phyloP scores from a whole-genome alignment of 768 basidiomycete species.

The Baorangia bicolor region DNA sequence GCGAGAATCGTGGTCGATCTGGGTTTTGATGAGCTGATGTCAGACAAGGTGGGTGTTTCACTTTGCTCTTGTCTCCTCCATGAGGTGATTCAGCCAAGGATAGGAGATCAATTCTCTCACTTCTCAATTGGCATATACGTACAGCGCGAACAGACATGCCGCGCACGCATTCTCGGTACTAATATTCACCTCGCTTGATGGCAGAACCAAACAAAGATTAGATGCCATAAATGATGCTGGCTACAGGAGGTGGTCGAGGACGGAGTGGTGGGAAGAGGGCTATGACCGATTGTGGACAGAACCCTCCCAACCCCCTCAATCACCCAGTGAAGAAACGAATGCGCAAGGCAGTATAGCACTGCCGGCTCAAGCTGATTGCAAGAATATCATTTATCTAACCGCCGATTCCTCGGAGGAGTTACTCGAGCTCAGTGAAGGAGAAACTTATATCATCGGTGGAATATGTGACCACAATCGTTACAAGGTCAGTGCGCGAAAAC shows the following conservation, averaged over 20 bases:
- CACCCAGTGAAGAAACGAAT: constrained; percentile 1
- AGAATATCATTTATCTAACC: constrained; percentile 84
- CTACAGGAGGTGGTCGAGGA: constrained; percentile 77
- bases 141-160: constrained; percentile 81
- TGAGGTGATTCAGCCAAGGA: constrained; percentile 11
- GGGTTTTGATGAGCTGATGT: constrained; percentile 92
- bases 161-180: constrained; percentile 66
- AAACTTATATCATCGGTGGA: constrained; percentile 94
- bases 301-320: neutral
- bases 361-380: constrained; percentile 32
- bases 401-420: constrained; percentile 91
- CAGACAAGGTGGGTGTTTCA: constrained; percentile 69
- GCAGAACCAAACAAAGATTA: constrained; percentile 62
- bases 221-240: constrained; percentile 63
- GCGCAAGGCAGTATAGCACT: neutral
- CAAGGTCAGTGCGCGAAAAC: constrained; percentile 53
- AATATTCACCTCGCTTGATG: constrained; percentile 79
- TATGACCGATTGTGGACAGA: constrained; percentile 68
- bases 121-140: constrained; percentile 89
- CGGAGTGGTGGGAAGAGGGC: constrained; percentile 80
- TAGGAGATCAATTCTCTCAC: constrained; percentile 91
- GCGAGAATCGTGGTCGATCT: constrained; percentile 82
- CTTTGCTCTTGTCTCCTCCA: constrained; percentile 10
- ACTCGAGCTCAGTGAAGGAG: constrained; percentile 73
- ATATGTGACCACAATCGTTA: constrained; percentile 96